Evolutionary conservation across 2,329 filamentous ascomycete genomes (phyloP).

Genomic region (Huntiella moniliformis): DNA sequence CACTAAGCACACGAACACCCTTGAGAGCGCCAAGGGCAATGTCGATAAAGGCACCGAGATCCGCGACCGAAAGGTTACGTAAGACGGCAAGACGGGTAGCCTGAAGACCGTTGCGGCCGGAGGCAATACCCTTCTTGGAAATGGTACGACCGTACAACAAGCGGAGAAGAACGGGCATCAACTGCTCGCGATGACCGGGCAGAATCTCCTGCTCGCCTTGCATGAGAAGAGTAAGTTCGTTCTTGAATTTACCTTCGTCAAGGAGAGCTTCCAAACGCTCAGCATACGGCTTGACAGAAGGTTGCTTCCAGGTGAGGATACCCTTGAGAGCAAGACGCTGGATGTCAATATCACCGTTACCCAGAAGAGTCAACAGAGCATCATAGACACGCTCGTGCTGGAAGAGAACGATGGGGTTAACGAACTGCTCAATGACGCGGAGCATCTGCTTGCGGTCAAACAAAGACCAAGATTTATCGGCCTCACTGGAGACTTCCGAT

Average conservation of each 20-base stretch:
- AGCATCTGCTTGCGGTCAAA: constrained; percentile 74
- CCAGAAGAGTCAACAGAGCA: constrained; percentile 54
- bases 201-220: constrained; percentile 57
- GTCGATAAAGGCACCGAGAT: constrained; percentile 64
- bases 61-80: constrained; percentile 53
- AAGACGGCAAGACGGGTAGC: constrained; percentile 65
- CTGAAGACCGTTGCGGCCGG: constrained; percentile 63
- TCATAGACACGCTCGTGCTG: constrained; percentile 57
- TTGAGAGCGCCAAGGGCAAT: constrained; percentile 60
- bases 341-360: constrained; percentile 77
- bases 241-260: constrained; percentile 80
- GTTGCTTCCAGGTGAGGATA: constrained; percentile 75
- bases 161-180: constrained; percentile 75
- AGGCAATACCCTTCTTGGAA: constrained; percentile 56
- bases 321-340: constrained; percentile 73
- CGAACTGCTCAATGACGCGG: constrained; percentile 63
- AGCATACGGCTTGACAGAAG: constrained; percentile 56
- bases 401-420: constrained; percentile 71
- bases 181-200: constrained; percentile 47
- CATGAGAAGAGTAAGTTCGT: constrained; percentile 80
- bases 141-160: constrained; percentile 82
- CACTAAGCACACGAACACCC: constrained; percentile 37
- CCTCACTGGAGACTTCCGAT: constrained; percentile 18
- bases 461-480: constrained; percentile 43
- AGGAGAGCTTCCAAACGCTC: constrained; percentile 74